phyloP scores from a whole-genome alignment of 345 rosid genomes.

The Orychophragmus violaceus region DNA sequence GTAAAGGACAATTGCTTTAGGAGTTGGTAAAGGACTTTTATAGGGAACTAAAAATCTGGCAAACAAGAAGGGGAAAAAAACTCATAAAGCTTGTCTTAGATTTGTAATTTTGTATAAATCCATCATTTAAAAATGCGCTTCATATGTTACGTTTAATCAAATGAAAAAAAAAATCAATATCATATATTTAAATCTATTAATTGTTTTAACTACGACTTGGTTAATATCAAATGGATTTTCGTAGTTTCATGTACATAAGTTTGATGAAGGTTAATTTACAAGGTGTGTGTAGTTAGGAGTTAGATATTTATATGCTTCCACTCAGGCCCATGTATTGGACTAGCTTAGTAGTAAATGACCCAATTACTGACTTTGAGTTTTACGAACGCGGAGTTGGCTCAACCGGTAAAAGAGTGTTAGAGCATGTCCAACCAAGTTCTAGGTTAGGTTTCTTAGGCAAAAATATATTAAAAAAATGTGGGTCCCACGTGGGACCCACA shows the following conservation, averaged over 20 bases:
- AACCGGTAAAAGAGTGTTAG: too few relatives aligned
- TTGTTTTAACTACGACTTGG: not conserved
- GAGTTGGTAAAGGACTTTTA: conserved; percentile 25
- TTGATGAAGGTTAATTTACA: not conserved
- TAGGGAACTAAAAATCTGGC: conserved; percentile 6
- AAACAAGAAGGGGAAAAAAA: not conserved
- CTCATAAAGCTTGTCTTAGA: not conserved
- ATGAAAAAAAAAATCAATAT: not conserved
- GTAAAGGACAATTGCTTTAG: conserved; percentile 31
- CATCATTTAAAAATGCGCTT: not conserved
- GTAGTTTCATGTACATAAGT: not conserved
- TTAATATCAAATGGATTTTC: not conserved
- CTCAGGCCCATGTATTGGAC: too few relatives aligned
- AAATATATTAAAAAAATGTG: too few relatives aligned
- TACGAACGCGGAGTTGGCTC: too few relatives aligned
- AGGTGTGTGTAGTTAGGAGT: not conserved
- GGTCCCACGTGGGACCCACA: too few relatives aligned
- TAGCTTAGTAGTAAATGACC: too few relatives aligned
- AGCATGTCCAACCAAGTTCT: too few relatives aligned
- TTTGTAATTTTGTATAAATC: conserved; percentile 7
- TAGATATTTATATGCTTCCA: not conserved
- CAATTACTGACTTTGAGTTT: too few relatives aligned
- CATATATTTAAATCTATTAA: not conserved
- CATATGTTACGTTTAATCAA: not conserved
- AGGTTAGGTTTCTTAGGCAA: too few relatives aligned